Percentiles rank a stretch among this genome's conserved stretches.
Evolutionary conservation across 2,329 filamentous ascomycete species (phyloP).

Genomic region (Knoxdaviesia capensis): DNA sequence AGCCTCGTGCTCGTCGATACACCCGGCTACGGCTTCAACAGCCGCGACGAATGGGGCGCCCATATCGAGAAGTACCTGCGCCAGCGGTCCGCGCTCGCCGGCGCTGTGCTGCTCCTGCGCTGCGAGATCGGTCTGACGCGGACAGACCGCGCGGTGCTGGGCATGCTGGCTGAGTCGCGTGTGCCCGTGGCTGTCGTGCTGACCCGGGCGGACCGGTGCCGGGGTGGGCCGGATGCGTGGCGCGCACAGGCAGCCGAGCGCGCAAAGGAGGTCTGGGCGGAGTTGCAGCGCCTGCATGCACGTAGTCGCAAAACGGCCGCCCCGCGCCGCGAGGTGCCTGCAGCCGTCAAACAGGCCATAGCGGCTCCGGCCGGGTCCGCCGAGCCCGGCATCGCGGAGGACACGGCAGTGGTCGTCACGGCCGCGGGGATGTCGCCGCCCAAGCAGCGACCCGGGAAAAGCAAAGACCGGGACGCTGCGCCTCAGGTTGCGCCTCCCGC

Average conservation of each 20-base stretch:
- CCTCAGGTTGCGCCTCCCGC: too few species aligned
- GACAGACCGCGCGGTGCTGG: conserved; percentile 25
- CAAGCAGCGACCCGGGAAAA: too few species aligned
- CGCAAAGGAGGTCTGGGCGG: too few species aligned
- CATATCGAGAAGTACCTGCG: conserved; percentile 30
- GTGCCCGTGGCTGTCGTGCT: conserved; percentile 28
- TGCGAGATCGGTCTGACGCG: conserved; percentile 28
- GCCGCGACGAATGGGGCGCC: conserved; percentile 27
- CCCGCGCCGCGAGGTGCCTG: too few species aligned
- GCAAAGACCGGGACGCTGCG: too few species aligned
- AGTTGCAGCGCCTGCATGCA: neutral
- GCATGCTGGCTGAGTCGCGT: conserved; percentile 22
- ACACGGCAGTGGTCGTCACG: too few species aligned
- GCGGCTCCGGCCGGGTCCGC: too few species aligned
- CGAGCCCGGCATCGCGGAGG: too few species aligned
- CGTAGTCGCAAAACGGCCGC: too few species aligned
- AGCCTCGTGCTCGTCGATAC: conserved; percentile 29
- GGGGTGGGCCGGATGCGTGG: conserved; percentile 9
- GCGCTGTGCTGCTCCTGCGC: conserved; percentile 32
- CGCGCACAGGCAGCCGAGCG: neutral
- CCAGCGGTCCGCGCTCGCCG: conserved; percentile 23
- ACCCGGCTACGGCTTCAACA: conserved; percentile 28
- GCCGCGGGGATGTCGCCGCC: too few species aligned
- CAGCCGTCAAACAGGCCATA: too few species aligned
- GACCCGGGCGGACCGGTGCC: conserved; percentile 34